Base-by-base conservation (phyloP, 331 rosid species). In the Quercus lobata region DNA sequence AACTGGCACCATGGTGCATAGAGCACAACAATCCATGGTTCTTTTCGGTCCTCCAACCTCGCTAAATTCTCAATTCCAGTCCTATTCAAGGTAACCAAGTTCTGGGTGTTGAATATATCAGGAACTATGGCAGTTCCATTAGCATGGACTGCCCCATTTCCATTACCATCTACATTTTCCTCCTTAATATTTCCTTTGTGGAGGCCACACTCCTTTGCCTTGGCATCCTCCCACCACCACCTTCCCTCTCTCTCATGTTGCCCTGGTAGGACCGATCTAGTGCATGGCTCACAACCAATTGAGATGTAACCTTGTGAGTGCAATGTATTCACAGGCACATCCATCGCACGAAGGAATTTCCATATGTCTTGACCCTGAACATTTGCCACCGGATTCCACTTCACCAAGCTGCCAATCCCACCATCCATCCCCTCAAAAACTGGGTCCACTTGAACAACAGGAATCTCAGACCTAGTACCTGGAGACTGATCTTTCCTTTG, bases 211-310 rank as follows among this genome's bases (percentile, higher is more conserved):
- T 96, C 99, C 90, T 96, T 96, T 0, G 98, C 99, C 78, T 91
- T 93, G 79, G 99, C 92, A 63, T 95, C 99, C 86, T 95, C 98
- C 99, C 99, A 96, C 99, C 99, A 96, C 99, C 99, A 96, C 56
- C 99, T 89, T 82, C 99, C 99, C 37, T 96, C 99, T 76, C 99
- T 91, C 86, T 96, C 99, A 77, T 93, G 99, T 56, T 96, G 99
- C 35, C 99, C 96, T 2, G 99, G 99, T 52, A 96, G 87, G 83
- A 96, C 98, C 4, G 99, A 83, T 86, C 98, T 93, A 46, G 99
- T 96, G 90, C 99, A 96, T 8, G 99, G 99, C 86, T 96, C 99
- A 37, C 99, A 96, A 37, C 99, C 99, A 78, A 96, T 93, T 6
- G 99, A 96, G 74, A 96, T 79, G n/a, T 91, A 96, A 35, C 99